Percentiles rank a stretch among this genome's conserved stretches.
phyloP scores from a whole-genome alignment of 371 early-diverging fungal species.

The Fennellomyces sp. region DNA sequence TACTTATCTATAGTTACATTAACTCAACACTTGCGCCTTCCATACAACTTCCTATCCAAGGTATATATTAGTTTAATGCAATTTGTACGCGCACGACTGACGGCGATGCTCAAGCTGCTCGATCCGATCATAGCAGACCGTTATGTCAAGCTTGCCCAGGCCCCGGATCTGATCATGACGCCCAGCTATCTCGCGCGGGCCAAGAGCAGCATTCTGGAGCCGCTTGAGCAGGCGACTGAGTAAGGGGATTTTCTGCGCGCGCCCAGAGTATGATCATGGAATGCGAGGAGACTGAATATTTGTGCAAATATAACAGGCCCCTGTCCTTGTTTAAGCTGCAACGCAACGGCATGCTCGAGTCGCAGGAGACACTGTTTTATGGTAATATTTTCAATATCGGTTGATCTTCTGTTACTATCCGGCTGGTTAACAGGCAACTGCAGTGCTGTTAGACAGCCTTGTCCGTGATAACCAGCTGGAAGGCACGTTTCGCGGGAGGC shows the following conservation, averaged over 20 bases:
- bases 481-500: slow-evolving; percentile 24
- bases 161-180: slow-evolving; percentile 21
- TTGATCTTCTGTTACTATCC: background rate
- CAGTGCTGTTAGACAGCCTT: background rate
- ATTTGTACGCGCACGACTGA: too few species aligned
- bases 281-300: background rate
- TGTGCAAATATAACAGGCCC: slow-evolving; percentile 12
- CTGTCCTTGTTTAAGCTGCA: slow-evolving; percentile 22
- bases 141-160: slow-evolving; percentile 3
- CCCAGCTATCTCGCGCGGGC: slow-evolving; percentile 4
- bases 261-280: background rate
- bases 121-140: slow-evolving; percentile 1
- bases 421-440: background rate
- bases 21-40: slow-evolving; percentile 20
- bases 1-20: slow-evolving; percentile 17
- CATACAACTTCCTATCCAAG: slow-evolving; percentile 20
- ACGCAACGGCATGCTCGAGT: slow-evolving; percentile 8
- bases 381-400: slow-evolving; percentile 11
- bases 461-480: background rate
- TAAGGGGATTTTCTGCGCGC: slow-evolving; percentile 13
- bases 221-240: slow-evolving; percentile 19
- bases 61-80: slow-evolving; percentile 11
- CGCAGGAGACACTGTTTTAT: slow-evolving; percentile 25
- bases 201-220: slow-evolving; percentile 2
- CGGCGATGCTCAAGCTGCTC: background rate